Evolutionary conservation across 2,329 filamentous ascomycete species (phyloP), one percentile per base, ranked within the genome.

Genomic region (Fusarium euwallaceae): DNA sequence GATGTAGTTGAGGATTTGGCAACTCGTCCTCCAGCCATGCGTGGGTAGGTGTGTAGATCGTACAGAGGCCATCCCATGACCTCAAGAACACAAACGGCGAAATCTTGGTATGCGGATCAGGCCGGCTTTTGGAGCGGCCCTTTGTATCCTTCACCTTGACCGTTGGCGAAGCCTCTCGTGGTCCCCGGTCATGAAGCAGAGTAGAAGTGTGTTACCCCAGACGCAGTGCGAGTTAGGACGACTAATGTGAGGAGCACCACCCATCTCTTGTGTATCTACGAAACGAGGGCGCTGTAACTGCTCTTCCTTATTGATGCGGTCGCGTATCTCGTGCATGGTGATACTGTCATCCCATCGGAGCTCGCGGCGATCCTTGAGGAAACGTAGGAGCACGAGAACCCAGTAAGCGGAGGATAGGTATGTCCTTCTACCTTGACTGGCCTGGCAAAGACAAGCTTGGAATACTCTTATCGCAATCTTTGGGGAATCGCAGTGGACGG

Each of bases 141-240:
- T 14, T 8, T 45, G 12, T 20, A 45, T 22, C 41, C 1, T 16
- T 45, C 20, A 6, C 20, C 2, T 69, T 59, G 32, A 75, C 67
- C 6, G 43, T 55, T 4, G 71, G 71, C 4, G 63, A 5, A 74
- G 73, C 61, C 75, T 70, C 27, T 70, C 61, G 1, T 63, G 37
- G 41, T 74, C 69, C 27, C 74, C 74, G 9, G 56, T 62, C 4
- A 74, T 59, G 6, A 75, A 45, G 34, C 71, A 74, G 1, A 69
- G 74, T 16, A 71, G 55, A 17, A 76, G 48, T 3, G 45, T 64
- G 27, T 78, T 78, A 22, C 75, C 70, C 73, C 75, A 74, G 67
- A 75, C 20, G 32, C 75, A 73, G 37, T 64, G 66, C 1, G 71
- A 53, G 34, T 79, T 76, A 22, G 59, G 64, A 9, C 71, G 70